Evolutionary conservation across 805 yeast species (phyloP).

Genomic region (Teunomyces kruisii): DNA sequence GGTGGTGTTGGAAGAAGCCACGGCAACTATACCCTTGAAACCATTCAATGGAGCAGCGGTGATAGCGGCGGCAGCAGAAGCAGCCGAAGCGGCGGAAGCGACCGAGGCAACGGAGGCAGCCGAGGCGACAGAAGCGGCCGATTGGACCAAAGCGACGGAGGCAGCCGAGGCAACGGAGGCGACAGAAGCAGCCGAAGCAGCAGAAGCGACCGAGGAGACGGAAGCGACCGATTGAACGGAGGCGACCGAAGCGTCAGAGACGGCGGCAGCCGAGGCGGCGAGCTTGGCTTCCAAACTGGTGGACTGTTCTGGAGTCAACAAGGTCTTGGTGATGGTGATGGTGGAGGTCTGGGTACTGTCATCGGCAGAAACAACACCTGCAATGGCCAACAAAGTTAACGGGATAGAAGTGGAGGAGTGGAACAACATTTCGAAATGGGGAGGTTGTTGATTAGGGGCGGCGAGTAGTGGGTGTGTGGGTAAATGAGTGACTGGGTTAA

Average conservation of each 20-base stretch:
- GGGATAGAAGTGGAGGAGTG: conserved; percentile 8
- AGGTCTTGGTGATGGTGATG: conserved; percentile 46
- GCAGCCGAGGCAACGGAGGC: conserved; percentile 12
- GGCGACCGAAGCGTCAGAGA: conserved; percentile 17
- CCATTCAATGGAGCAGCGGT: conserved; percentile 18
- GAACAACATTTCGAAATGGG: conserved; percentile 20
- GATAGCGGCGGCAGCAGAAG: conserved; percentile 11
- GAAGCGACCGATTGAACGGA: conserved; percentile 13
- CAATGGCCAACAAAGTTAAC: conserved; percentile 10
- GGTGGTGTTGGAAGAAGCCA: conserved; percentile 38
- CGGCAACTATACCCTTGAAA: conserved; percentile 36
- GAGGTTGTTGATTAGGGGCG: background rate
- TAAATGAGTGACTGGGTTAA: conserved; percentile 3
- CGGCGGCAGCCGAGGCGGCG: conserved; percentile 13
- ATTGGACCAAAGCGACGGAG: conserved; percentile 15
- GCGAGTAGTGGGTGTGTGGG: too few species aligned
- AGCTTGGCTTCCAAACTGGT: conserved; percentile 21
- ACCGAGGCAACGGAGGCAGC: conserved; percentile 11
- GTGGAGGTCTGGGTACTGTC: conserved; percentile 46
- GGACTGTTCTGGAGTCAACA: conserved; percentile 48
- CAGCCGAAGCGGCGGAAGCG: conserved; percentile 20
- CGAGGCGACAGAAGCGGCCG: conserved; percentile 29
- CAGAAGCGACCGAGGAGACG: conserved; percentile 30
- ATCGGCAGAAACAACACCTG: conserved; percentile 9
- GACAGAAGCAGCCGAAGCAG: conserved; percentile 18